These are phyloP conservation scores for Rosa rugosa DNA, from an alignment of 306 rosid species.

Conservation along the genomic window DNA sequence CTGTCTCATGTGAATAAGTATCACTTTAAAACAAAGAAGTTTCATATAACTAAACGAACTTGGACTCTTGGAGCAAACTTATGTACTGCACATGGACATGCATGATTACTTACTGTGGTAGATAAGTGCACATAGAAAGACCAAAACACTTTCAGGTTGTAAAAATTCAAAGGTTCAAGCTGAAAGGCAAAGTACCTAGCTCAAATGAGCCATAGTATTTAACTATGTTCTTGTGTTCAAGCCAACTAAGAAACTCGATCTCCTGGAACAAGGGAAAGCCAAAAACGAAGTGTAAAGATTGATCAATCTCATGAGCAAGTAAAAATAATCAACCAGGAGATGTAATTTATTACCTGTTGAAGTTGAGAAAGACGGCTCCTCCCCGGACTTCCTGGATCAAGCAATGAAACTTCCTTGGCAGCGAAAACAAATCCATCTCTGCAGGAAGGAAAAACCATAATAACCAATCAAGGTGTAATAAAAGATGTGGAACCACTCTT, in stretches of 20 bases:
- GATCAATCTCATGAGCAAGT: too few species aligned
- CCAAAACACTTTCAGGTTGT: background rate
- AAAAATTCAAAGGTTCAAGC: background rate
- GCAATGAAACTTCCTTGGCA: background rate
- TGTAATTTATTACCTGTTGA: background rate
- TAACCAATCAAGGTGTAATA: too few species aligned
- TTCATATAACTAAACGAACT: background rate
- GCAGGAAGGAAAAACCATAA: background rate
- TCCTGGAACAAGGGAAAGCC: conserved; percentile 46
- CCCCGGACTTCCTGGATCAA: background rate
- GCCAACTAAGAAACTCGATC: conserved; percentile 81
- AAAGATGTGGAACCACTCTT: too few species aligned
- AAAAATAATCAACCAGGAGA: too few species aligned
- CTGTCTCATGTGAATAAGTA: background rate
- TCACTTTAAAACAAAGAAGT: background rate
- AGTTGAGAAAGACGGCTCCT: background rate
- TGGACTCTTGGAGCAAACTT: background rate
- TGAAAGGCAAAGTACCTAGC: conserved; percentile 42
- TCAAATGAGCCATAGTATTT: conserved; percentile 73
- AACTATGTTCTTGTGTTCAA: conserved; percentile 87
- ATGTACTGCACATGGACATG: background rate
- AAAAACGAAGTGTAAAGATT: background rate
- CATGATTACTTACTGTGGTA: background rate
- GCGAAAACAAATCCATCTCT: background rate
- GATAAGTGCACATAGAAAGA: conserved; percentile 3